Base-by-base conservation (phyloP, 495 filamentous ascomycete species). In the Hypoxylon crocopeplum region DNA sequence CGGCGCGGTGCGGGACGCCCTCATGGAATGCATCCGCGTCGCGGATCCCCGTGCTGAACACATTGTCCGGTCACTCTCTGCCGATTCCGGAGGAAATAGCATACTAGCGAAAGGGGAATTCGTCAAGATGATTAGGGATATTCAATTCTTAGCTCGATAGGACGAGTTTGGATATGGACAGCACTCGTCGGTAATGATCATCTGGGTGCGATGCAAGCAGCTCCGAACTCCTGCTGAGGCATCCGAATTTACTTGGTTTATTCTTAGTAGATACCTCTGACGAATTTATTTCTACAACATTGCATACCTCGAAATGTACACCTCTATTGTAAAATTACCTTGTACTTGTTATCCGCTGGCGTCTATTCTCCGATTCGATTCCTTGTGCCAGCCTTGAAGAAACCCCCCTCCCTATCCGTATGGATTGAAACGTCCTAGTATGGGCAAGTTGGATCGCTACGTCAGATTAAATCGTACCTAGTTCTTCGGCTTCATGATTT, bases 1-100 rank as follows among this genome's bases (percentile, higher is more conserved):
- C 10, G 73, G 73, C 0, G 46, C 24, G 10, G 17, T 78, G 11
- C 46, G 85, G 30, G 17, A 63, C 39, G 62, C 68, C 42, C 33
- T 88, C 25, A 71, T 76, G 68, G 59, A 73, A 1, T 88, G 86
- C 64, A 64, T 88, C 24, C 49, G 55, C 13, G 59, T 85, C 10
- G 84, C 78, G 3, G 81, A 86, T 48, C 81, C 29, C 8, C 2
- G 21, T 24, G 57, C 62, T 10, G 40, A 62, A 30, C 3, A 22
- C n/a, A 27, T 32, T 13, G n/a, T 27, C 15, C 11, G 12, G 17
- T 15, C 19, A 30, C 13, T 45, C 25, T 32, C 42, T 37, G 7
- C 5, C 5, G 17, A 19, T 10, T 4, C 7, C 16, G 3, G 8
- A 13, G 30, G 2, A 13, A 7, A 16, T 12, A 19, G 27, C 2